A percentile compares a stretch with the other conserved stretches of the same genome.
phyloP scores from a whole-genome alignment of 768 basidiomycete genomes.

The Tulasnella sp. region DNA sequence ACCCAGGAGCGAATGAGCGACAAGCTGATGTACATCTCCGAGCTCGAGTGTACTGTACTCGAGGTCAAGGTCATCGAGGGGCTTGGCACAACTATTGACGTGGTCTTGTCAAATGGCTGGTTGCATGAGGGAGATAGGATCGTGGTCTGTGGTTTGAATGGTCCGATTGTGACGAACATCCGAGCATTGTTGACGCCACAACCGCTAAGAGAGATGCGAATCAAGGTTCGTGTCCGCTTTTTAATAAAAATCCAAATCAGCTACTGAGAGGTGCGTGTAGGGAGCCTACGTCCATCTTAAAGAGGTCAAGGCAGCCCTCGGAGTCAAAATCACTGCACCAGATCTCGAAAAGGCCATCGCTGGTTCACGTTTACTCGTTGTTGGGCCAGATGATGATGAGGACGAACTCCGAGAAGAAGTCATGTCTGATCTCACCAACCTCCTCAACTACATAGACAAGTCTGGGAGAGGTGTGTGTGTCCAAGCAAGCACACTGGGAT shows the following conservation, averaged over 20 bases:
- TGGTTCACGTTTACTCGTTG: slow-evolving; percentile 85
- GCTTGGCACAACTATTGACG: slow-evolving; percentile 94
- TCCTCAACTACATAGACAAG: slow-evolving; percentile 86
- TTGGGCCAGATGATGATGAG: slow-evolving; percentile 93
- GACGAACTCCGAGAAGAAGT: slow-evolving; percentile 90
- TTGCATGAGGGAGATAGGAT: slow-evolving; percentile 86
- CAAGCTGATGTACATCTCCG: slow-evolving; percentile 93
- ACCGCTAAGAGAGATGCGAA: slow-evolving; percentile 85
- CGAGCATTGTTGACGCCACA: slow-evolving; percentile 93
- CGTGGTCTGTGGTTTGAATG: slow-evolving; percentile 93
- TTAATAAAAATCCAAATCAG: background rate
- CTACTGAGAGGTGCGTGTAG: slow-evolving; percentile 31
- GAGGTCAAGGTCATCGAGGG: slow-evolving; percentile 99
- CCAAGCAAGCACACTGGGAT: slow-evolving; percentile 93
- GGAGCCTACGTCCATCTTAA: slow-evolving; percentile 95
- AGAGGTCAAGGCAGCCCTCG: slow-evolving; percentile 91
- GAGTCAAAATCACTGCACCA: slow-evolving; percentile 89
- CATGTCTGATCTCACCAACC: slow-evolving; percentile 86
- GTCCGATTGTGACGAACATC: slow-evolving; percentile 90
- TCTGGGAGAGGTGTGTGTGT: slow-evolving; percentile 95
- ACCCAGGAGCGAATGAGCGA: slow-evolving; percentile 98
- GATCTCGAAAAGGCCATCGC: slow-evolving; percentile 98
- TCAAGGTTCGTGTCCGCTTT: slow-evolving; percentile 54
- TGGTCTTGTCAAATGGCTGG: slow-evolving; percentile 89
- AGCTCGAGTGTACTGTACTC: slow-evolving; percentile 93